A percentile compares a stretch with the other conserved stretches of the same genome.
phyloP scores from a whole-genome alignment of 768 basidiomycete species.

The Phanerochaete carnosa region DNA sequence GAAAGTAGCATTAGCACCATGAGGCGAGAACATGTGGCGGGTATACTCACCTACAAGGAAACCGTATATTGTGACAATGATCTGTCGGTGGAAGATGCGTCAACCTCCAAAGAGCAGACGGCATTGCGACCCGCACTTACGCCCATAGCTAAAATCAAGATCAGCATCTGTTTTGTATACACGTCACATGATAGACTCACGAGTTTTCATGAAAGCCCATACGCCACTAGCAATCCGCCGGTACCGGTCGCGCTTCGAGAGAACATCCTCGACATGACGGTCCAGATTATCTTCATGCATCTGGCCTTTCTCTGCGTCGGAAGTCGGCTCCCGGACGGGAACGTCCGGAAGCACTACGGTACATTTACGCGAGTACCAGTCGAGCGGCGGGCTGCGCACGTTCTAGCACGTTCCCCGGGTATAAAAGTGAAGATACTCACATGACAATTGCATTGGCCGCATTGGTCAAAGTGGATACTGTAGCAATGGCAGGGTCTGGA shows the following conservation, averaged over 20 bases:
- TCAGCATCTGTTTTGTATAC: conserved; percentile 51
- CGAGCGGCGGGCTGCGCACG: conserved; percentile 55
- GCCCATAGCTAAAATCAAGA: conserved; percentile 24
- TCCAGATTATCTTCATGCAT: conserved; percentile 47
- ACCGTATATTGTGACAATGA: conserved; percentile 72
- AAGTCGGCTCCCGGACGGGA: conserved; percentile 9
- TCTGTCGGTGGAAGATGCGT: conserved; percentile 25
- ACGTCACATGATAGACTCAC: conserved; percentile 35
- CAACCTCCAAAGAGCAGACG: not conserved
- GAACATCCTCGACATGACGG: conserved; percentile 74
- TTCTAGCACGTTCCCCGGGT: not conserved
- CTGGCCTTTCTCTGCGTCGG: conserved; percentile 28
- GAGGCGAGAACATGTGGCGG: not conserved
- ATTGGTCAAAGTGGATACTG: conserved; percentile 73
- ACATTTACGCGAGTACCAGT: conserved; percentile 69
- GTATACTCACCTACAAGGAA: conserved; percentile 57
- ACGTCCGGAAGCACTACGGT: conserved; percentile 51
- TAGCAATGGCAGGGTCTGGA: conserved; percentile 70
- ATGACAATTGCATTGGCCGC: conserved; percentile 77
- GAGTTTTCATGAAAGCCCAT: conserved; percentile 84
- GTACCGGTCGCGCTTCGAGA: conserved; percentile 56
- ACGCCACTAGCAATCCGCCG: conserved; percentile 63
- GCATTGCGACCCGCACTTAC: not conserved
- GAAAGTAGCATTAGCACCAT: not conserved
- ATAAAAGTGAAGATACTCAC: conserved; percentile 28